phyloP scores from a whole-genome alignment of 352 stramenopile genomes.

The Globisporangium middletonii region DNA sequence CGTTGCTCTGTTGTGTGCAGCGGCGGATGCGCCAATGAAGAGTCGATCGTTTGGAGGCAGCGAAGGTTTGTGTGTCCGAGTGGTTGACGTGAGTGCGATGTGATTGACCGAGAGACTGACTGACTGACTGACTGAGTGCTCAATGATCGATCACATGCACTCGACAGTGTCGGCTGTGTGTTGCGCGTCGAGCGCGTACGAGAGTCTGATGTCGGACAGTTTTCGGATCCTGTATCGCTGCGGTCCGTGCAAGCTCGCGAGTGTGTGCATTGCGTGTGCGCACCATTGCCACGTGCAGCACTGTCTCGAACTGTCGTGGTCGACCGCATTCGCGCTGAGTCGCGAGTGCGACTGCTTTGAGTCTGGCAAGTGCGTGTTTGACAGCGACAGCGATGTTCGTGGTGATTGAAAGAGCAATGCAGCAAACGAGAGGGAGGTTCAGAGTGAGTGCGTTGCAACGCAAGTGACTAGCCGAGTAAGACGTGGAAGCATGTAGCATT shows the following conservation, averaged over 20 bases:
- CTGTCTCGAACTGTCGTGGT: constrained; percentile 54
- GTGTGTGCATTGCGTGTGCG: constrained; percentile 63
- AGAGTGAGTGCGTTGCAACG: no score
- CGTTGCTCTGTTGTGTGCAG: constrained; percentile 8
- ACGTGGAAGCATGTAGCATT: no score
- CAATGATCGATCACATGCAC: neutral
- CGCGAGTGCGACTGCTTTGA: constrained; percentile 29
- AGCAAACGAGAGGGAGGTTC: no score
- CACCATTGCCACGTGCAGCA: constrained; percentile 59
- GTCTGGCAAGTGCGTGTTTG: constrained; percentile 30
- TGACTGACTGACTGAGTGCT: no score
- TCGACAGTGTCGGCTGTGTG: constrained; percentile 38
- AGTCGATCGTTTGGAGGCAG: constrained; percentile 36
- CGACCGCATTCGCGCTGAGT: constrained; percentile 39
- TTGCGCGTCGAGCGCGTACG: constrained; percentile 37
- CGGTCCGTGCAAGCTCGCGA: constrained; percentile 38
- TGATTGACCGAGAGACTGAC: no score
- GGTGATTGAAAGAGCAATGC: neutral
- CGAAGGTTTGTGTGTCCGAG: constrained; percentile 7
- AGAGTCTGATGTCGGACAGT: constrained; percentile 63
- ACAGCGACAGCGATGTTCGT: neutral
- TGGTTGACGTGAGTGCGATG: no score
- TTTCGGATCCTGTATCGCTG: constrained; percentile 69
- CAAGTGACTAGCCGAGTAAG: no score
- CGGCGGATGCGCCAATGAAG: constrained; percentile 19